Evolutionary conservation across 202 grass and related monocot genomes (phyloP).

Genomic region (Eragrostis tef): DNA sequence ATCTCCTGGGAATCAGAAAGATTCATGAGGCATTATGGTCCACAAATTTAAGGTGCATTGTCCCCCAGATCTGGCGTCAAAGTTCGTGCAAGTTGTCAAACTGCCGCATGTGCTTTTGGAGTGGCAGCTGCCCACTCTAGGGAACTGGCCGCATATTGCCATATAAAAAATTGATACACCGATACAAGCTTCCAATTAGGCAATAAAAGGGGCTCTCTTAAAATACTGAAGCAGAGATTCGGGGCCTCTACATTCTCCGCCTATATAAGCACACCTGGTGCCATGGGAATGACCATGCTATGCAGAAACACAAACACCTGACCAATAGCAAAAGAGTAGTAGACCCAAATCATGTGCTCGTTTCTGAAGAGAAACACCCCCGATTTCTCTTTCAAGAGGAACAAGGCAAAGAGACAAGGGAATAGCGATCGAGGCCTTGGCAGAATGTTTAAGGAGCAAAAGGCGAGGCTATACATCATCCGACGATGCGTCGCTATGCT

Average conservation of each 20-base stretch:
- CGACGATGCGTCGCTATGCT: constrained; percentile 56
- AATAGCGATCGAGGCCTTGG: constrained; percentile 47
- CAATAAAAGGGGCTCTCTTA: neutral
- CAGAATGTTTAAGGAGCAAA: constrained; percentile 54
- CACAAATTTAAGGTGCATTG: constrained; percentile 32
- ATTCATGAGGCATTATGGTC: constrained; percentile 22
- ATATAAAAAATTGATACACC: neutral
- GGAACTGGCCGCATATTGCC: neutral
- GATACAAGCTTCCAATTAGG: constrained; percentile 21
- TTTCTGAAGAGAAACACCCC: no score
- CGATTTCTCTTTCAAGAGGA: no score
- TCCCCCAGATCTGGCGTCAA: constrained; percentile 42
- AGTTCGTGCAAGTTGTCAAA: constrained; percentile 31
- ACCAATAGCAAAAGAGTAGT: neutral
- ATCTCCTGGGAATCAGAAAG: constrained; percentile 40
- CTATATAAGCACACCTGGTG: constrained; percentile 47
- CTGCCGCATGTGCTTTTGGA: constrained; percentile 44
- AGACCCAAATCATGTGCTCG: neutral
- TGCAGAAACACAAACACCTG: neutral
- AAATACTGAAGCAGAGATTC: neutral
- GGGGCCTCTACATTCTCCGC: neutral
- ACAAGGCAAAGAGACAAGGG: constrained; percentile 33
- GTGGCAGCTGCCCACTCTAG: constrained; percentile 23
- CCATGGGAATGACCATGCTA: neutral
- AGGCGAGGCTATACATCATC: constrained; percentile 64